Evolutionary conservation across 2,329 filamentous ascomycete species (phyloP).

Genomic region (Colletotrichum chrysophilum): DNA sequence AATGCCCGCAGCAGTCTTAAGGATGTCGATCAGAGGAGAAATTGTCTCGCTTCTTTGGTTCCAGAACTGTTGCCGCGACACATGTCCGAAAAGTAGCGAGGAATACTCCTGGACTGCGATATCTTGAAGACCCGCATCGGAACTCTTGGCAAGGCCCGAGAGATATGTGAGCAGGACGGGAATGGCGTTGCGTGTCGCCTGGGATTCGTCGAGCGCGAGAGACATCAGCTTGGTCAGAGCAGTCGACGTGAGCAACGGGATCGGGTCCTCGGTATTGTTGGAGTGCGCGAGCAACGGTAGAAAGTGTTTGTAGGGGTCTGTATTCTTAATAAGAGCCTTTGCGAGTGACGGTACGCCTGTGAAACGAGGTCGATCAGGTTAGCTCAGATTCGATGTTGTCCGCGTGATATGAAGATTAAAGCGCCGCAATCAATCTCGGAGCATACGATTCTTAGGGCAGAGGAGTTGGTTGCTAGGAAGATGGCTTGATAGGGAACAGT

Average conservation of each 20-base stretch:
- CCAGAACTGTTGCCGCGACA: constrained; percentile 87
- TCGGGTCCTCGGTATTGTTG: constrained; percentile 75
- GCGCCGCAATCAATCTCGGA: neutral
- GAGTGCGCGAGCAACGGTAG: constrained; percentile 83
- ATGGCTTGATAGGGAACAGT: neutral
- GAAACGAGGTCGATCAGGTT: neutral
- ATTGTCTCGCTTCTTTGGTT: constrained; percentile 86
- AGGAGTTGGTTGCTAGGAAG: neutral
- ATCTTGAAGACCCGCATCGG: constrained; percentile 90
- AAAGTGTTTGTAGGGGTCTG: constrained; percentile 82
- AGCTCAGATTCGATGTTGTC: neutral
- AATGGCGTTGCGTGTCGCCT: constrained; percentile 76
- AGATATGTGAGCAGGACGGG: constrained; percentile 87
- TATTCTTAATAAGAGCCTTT: constrained; percentile 75
- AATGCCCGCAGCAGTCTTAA: constrained; percentile 78
- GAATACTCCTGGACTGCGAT: constrained; percentile 95
- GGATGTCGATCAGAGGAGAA: constrained; percentile 79
- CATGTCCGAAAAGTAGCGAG: constrained; percentile 75
- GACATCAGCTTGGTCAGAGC: constrained; percentile 83
- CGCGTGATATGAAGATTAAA: neutral
- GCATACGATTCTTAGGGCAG: neutral
- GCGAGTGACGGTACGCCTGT: constrained; percentile 82
- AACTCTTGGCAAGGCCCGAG: constrained; percentile 80
- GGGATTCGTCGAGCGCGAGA: constrained; percentile 65
- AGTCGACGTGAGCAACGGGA: constrained; percentile 87